Conservation (phyloP, 768 basidiomycete genomes). For the Boletus insuetus region DNA sequence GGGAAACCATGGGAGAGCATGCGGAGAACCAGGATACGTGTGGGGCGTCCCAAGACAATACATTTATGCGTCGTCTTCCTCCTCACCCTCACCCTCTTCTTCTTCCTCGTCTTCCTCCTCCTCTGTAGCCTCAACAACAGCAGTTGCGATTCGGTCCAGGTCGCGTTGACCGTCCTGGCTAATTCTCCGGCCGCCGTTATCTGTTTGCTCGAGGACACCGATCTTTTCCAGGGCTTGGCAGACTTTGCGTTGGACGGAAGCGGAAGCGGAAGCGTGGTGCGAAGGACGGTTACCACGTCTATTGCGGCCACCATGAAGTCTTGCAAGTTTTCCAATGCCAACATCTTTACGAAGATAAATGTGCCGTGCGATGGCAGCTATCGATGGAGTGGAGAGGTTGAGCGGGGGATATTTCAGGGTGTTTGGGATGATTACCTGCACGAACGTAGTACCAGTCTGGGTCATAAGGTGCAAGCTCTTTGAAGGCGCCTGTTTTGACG, state of each 20-base stretch:
- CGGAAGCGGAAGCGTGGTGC: conserved; percentile 85
- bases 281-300: conserved; percentile 95
- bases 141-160: conserved; percentile 89
- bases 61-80: conserved; percentile 43
- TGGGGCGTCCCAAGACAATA: conserved; percentile 11
- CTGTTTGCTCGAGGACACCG: conserved; percentile 91
- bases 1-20: conserved; percentile 22
- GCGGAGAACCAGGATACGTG: conserved; percentile 19
- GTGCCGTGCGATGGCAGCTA: conserved; percentile 96
- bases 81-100: conserved; percentile 52
- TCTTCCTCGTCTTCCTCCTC: conserved; percentile 72
- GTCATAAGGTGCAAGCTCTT: conserved; percentile 98
- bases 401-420: background rate
- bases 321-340: conserved; percentile 88
- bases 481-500: conserved; percentile 96
- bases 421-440: conserved; percentile 64
- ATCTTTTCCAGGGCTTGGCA: conserved; percentile 99
- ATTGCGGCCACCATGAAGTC: conserved; percentile 96
- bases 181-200: conserved; percentile 94
- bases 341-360: conserved; percentile 99
- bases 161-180: conserved; percentile 96
- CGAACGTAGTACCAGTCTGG: conserved; percentile 99
- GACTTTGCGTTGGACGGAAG: conserved; percentile 89
- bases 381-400: background rate
- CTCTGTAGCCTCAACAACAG: conserved; percentile 76